Conservation (phyloP, 1,284 basidiomycete species). For the Microbotryomycetes sp. region DNA sequence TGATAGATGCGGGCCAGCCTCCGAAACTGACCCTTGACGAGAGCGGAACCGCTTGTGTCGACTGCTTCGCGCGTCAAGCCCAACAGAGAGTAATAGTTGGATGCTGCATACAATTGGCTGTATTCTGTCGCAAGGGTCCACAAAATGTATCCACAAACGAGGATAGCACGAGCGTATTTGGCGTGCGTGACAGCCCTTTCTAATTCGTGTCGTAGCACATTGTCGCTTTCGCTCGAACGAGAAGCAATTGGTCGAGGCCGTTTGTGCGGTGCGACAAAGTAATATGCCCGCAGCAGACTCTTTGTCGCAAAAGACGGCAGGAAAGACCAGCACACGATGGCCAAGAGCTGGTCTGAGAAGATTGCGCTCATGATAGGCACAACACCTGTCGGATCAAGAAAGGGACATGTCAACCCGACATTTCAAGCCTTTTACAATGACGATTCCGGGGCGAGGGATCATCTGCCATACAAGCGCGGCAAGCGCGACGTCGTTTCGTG, state of each 20-base stretch:
- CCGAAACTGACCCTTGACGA: slow-evolving; percentile 26
- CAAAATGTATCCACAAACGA: slow-evolving; percentile 24
- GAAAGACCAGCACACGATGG: slow-evolving; percentile 22
- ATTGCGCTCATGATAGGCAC: background rate
- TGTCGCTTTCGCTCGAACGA: background rate
- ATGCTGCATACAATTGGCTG: background rate
- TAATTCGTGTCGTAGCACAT: slow-evolving; percentile 1
- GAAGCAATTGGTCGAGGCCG: slow-evolving; percentile 13
- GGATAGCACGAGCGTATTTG: slow-evolving; percentile 12
- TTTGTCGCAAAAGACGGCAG: slow-evolving; percentile 18
- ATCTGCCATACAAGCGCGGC: background rate
- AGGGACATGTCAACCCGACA: too few relatives aligned
- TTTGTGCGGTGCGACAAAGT: slow-evolving; percentile 11
- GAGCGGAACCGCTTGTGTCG: slow-evolving; percentile 1
- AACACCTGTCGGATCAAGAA: too few relatives aligned
- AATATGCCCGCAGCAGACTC: slow-evolving; percentile 18
- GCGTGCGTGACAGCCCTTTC: slow-evolving; percentile 5
- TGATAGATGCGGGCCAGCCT: slow-evolving; percentile 28
- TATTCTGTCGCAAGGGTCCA: background rate
- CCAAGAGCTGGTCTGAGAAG: slow-evolving; percentile 11
- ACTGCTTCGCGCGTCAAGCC: slow-evolving; percentile 16
- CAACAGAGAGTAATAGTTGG: slow-evolving; percentile 30
- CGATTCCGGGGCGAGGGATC: background rate
- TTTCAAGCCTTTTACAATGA: too few relatives aligned
- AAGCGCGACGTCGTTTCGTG: background rate